A percentile compares a stretch with the other conserved stretches of the same genome.
phyloP scores from a whole-genome alignment of 352 stramenopile genomes.

The Phytophthora tentaculata region DNA sequence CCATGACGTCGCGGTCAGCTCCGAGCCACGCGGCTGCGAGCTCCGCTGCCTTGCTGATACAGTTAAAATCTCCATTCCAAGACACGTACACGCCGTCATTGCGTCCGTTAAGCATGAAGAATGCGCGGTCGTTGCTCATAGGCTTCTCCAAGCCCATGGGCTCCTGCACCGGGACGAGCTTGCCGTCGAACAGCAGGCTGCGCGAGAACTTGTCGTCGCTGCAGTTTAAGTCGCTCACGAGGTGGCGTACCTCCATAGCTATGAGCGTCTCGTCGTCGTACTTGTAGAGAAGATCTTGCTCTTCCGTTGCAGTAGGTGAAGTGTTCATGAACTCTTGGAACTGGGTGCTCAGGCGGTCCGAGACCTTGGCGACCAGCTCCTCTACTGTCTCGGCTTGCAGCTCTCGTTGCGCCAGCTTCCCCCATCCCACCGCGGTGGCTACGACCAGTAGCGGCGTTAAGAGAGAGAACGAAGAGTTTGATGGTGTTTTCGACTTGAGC shows the following conservation, averaged over 20 bases:
- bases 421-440: slow-evolving; percentile 26
- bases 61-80: slow-evolving; percentile 77
- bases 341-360: slow-evolving; percentile 21
- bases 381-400: slow-evolving; percentile 26
- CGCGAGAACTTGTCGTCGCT: slow-evolving; percentile 40
- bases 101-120: slow-evolving; percentile 83
- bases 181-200: slow-evolving; percentile 41
- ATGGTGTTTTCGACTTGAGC: slow-evolving; percentile 15
- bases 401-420: slow-evolving; percentile 23
- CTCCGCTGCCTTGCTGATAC: slow-evolving; percentile 49
- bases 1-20: slow-evolving; percentile 65
- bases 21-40: slow-evolving; percentile 64
- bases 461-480: slow-evolving; percentile 15
- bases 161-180: slow-evolving; percentile 46
- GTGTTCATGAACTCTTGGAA: slow-evolving; percentile 15
- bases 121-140: slow-evolving; percentile 53
- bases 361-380: slow-evolving; percentile 29
- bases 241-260: slow-evolving; percentile 40
- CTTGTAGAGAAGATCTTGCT: slow-evolving; percentile 51
- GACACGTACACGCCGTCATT: slow-evolving; percentile 79
- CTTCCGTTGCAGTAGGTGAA: neutral
- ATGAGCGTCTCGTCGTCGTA: slow-evolving; percentile 62
- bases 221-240: slow-evolving; percentile 47
- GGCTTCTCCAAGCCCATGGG: slow-evolving; percentile 45
- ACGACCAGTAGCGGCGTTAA: slow-evolving; percentile 27